These are phyloP conservation scores for Silene latifolia DNA, from an alignment of 148 eudicot species.

Conservation along the genomic window DNA sequence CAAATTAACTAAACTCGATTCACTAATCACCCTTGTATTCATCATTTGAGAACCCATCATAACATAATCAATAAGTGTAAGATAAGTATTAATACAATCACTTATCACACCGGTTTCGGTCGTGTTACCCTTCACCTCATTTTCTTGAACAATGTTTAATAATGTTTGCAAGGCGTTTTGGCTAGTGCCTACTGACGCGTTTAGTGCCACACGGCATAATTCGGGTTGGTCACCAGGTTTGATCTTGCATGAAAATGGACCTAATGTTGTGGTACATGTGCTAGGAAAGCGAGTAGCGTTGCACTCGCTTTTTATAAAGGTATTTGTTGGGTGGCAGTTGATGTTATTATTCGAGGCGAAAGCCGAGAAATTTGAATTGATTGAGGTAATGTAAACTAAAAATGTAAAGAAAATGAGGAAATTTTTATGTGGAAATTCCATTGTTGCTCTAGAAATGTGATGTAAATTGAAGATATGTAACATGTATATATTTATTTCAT, in stretches of 20 bases:
- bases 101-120: constrained; percentile 2
- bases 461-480: background rate
- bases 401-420: background rate
- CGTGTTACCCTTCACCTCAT: background rate
- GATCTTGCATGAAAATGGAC: constrained; percentile 4
- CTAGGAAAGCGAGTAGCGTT: constrained; percentile 4
- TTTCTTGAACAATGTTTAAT: background rate
- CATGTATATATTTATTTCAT: background rate
- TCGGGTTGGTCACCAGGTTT: constrained; percentile 14
- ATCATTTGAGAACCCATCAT: constrained; percentile 14
- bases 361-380: background rate
- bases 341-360: background rate
- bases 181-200: background rate
- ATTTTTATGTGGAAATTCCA: background rate
- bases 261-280: background rate
- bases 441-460: background rate
- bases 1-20: background rate
- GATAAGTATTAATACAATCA: constrained; percentile 12
- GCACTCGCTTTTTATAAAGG: constrained; percentile 1
- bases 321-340: background rate
- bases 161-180: constrained; percentile 1
- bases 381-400: background rate
- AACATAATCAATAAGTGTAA: constrained; percentile 3
- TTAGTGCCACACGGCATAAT: background rate
- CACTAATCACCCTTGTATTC: constrained; percentile 13